Conservation (phyloP, 1,284 basidiomycete species). For the Puccinia triticina region DNA sequence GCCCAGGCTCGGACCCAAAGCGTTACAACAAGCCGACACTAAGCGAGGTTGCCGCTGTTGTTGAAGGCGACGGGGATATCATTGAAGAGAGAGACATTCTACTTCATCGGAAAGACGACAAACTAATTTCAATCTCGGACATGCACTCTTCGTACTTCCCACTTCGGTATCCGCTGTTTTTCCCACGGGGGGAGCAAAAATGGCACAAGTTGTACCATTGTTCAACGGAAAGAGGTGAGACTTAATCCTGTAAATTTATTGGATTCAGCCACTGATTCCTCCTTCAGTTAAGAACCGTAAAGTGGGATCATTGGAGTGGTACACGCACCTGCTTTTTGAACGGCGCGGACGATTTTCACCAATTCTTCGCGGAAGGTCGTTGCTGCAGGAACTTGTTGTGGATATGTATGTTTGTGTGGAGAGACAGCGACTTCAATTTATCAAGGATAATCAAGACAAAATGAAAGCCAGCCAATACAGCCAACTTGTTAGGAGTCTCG, state of each 20-base stretch:
- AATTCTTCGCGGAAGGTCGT: not conserved
- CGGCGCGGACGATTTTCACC: not conserved
- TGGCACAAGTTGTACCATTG: not conserved
- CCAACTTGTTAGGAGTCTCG: not conserved
- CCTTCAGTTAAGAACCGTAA: not conserved
- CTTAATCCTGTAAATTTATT: not conserved
- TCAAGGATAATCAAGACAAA: not conserved
- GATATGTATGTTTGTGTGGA: slow-evolving; percentile 23
- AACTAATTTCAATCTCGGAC: too few species aligned
- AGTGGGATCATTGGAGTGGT: not conserved
- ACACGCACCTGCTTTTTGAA: not conserved
- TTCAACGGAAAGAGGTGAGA: not conserved
- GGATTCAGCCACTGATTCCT: not conserved
- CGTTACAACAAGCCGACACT: slow-evolving; percentile 1
- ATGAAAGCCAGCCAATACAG: not conserved
- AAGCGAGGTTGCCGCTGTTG: not conserved
- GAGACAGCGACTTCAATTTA: not conserved
- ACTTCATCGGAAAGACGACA: too few species aligned
- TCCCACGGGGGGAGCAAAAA: not conserved
- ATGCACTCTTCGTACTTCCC: too few species aligned
- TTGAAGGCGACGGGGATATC: not conserved
- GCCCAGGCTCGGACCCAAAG: not conserved
- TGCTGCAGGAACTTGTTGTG: slow-evolving; percentile 17
- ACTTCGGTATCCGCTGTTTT: slow-evolving; percentile 18
- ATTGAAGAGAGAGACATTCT: slow-evolving; percentile 17